Conservation (phyloP, 805 yeast species). For the Wickerhamiella alocasiicola region DNA sequence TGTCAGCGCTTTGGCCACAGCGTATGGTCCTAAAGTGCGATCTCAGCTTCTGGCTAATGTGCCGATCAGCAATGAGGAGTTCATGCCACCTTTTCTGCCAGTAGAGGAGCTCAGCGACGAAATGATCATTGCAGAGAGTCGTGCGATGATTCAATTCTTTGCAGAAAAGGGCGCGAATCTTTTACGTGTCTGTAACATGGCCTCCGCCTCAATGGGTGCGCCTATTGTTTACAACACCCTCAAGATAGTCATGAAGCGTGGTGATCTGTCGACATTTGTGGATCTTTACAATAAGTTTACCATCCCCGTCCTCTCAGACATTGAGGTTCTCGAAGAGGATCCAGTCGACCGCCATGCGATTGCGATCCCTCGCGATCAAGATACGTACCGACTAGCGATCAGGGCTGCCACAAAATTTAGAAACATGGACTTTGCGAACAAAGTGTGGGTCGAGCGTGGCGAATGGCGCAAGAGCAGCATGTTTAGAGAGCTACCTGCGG, state of each 20-base stretch:
- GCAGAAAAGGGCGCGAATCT: slow-evolving; percentile 33
- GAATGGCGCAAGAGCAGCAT: slow-evolving; percentile 42
- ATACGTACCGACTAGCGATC: slow-evolving; percentile 48
- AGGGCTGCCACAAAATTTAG: slow-evolving; percentile 50
- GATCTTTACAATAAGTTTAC: slow-evolving; percentile 27
- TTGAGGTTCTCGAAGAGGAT: neutral
- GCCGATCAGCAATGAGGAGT: neutral
- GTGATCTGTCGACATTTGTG: slow-evolving; percentile 29
- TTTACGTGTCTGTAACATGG: slow-evolving; percentile 29
- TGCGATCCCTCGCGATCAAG: slow-evolving; percentile 30
- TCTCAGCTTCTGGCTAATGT: slow-evolving; percentile 17
- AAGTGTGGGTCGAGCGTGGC: slow-evolving; percentile 73
- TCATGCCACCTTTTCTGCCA: slow-evolving; percentile 62
- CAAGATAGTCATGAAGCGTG: slow-evolving; percentile 33
- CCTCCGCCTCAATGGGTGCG: slow-evolving; percentile 27
- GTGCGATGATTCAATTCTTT: slow-evolving; percentile 59
- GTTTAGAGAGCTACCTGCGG: slow-evolving; percentile 34
- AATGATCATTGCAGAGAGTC: slow-evolving; percentile 55
- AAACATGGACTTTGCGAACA: slow-evolving; percentile 46
- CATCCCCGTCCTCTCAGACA: neutral
- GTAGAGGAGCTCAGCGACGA: slow-evolving; percentile 31
- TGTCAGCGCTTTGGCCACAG: slow-evolving; percentile 22
- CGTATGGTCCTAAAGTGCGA: slow-evolving; percentile 22
- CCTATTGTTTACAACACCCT: slow-evolving; percentile 32
- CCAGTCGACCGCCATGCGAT: neutral